Conservation (phyloP, 148 eudicot species). For the Diospyros lotus region DNA sequence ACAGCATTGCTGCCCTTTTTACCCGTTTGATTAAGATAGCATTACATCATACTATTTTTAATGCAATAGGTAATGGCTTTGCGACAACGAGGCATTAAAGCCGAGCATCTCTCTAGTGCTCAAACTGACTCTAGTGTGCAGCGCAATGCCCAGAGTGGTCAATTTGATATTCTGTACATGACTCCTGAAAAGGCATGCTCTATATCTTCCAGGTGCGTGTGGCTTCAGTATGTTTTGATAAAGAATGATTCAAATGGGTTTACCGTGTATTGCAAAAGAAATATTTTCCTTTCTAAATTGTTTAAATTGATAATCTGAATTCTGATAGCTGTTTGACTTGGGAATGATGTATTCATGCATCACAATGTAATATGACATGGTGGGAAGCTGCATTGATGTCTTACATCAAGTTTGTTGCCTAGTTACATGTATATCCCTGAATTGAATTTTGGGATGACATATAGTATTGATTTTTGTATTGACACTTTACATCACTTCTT, state of each 20-base stretch:
- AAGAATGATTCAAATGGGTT: background rate
- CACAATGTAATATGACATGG: background rate
- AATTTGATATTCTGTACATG: slow-evolving; percentile 64
- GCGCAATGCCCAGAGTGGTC: slow-evolving; percentile 57
- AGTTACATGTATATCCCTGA: background rate
- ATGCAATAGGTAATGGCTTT: slow-evolving; percentile 70
- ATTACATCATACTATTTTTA: background rate
- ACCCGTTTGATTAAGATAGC: background rate
- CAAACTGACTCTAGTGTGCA: slow-evolving; percentile 55
- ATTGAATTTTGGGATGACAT: background rate
- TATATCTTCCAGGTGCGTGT: slow-evolving; percentile 41
- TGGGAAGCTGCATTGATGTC: background rate
- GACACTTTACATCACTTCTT: background rate
- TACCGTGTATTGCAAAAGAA: background rate
- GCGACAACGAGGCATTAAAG: slow-evolving; percentile 64
- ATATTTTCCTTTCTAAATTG: background rate
- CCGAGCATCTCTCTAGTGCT: slow-evolving; percentile 67
- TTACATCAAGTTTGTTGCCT: background rate
- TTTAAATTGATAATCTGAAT: background rate
- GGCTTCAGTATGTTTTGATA: background rate
- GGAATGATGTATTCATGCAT: background rate
- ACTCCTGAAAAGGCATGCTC: slow-evolving; percentile 79
- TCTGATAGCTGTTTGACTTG: background rate
- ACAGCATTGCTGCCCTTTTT: background rate
- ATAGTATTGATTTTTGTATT: too few relatives aligned